Base-by-base conservation (phyloP, 1,284 basidiomycete species). In the Rhodotorula sp. region DNA sequence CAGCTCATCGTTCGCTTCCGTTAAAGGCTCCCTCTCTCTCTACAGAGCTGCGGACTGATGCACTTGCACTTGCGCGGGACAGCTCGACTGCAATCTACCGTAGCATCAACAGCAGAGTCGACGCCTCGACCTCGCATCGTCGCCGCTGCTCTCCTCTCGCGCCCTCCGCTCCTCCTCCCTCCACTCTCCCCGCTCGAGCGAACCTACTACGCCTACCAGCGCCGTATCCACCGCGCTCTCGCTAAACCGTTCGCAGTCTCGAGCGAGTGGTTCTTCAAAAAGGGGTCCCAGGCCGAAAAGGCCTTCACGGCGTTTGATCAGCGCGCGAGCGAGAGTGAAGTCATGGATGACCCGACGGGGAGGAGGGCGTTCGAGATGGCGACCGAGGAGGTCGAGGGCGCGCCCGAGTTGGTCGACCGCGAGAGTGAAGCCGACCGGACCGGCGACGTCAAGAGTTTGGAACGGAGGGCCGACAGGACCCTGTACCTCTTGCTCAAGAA, bases 191-290 rank as follows among this genome's bases (percentile, higher is more conserved):
- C 86, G 3, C 90, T 97, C 78, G 95, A 96, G 83, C 84, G 86
- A 77, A 88, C 93, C 18, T 97, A 93, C 83, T 90, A 91, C 83
- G 85, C 87, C 64, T 97, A 97, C 86, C 91, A 94, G 80, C 85
- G 87, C 16, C 87, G 90, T 65, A 87, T 98, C 75, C 87, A 89
- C 75, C 89, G 92, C 76, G 90, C 93, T 8, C 84, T 97, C 57
- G 89, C 91, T 80, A 93, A 94, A 79, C 94, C 95, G 0, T 90
- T 93, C 81, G 90, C 92, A 23, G 51, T 65, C 8, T 71, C 73
- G n/a, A 87, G 88, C 68, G 89, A 93, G 58, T 96, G 97, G 82
- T 98, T 97, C 85, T 98, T 97, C 86, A 95, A 95, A 82, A 88
- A 90, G 70, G 95, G 94, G 1, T 92, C 92, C 0, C 85, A 93